These are phyloP conservation scores for Plasmodium malariae DNA, from an alignment of 169 alveolate species.

Conservation along the genomic window DNA sequence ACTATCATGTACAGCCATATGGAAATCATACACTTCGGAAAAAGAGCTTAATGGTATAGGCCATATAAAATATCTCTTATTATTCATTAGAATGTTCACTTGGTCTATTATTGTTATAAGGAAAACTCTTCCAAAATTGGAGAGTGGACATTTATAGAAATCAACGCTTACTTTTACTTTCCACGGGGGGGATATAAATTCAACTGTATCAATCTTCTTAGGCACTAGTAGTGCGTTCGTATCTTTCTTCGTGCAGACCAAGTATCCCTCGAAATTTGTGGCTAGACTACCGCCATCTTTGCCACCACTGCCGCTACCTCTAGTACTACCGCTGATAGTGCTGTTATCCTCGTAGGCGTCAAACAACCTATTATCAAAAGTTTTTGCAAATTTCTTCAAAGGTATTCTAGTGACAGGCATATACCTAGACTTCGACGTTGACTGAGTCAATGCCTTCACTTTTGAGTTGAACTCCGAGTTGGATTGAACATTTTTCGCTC, in stretches of 20 bases:
- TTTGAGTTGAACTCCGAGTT: too few species aligned
- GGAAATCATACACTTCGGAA: slow-evolving; percentile 57
- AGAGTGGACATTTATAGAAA: slow-evolving; percentile 28
- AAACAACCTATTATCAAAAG: not conserved
- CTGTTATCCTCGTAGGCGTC: too few species aligned
- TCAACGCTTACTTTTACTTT: slow-evolving; percentile 35
- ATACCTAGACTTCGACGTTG: too few species aligned
- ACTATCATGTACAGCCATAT: slow-evolving; percentile 23
- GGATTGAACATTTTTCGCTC: not conserved
- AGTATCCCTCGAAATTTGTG: slow-evolving; percentile 43
- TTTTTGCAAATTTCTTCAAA: not conserved
- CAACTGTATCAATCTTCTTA: slow-evolving; percentile 3
- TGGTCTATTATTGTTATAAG: slow-evolving; percentile 35
- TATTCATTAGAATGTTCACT: slow-evolving; percentile 25
- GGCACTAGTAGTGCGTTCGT: slow-evolving; percentile 44
- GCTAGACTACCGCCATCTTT: not conserved
- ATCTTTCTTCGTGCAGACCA: slow-evolving; percentile 37
- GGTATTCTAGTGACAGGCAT: too few species aligned
- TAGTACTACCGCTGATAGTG: too few species aligned
- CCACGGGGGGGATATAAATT: slow-evolving; percentile 65
- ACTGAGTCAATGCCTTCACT: too few species aligned
- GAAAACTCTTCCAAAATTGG: slow-evolving; percentile 44
- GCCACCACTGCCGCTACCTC: too few species aligned
- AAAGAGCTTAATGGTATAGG: slow-evolving; percentile 38
- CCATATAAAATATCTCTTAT: slow-evolving; percentile 44